Base-by-base conservation (phyloP, 257 asterid genomes). In the Salvia splendens region DNA sequence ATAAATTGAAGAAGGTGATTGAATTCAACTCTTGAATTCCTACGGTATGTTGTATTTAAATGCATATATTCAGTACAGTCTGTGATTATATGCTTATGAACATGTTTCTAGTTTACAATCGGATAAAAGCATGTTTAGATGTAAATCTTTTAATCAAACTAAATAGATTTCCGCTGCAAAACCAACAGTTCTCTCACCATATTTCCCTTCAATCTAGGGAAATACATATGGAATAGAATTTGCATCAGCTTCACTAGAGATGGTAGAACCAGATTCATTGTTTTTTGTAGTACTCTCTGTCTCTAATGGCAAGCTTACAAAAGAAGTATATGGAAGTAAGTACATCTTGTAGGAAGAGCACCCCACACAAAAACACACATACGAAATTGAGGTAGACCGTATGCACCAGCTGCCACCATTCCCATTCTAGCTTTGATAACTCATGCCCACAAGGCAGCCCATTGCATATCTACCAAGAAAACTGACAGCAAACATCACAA, bases 291-390 rank as follows among this genome's bases (percentile, higher is more conserved):
- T 24, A 24, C 30, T 1, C 30, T 2, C 0, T 24, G 30, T 24
- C 30, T 24, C 1, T 24, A 2, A 24, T 24, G 30, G 2, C 30
- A 24, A 24, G 30, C 30, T 24, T 24, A 24, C 30, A 24, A 24
- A 24, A 24, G 30, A 24, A 24, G 30, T 24, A 24, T 24, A 24
- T 24, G 97, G 95, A 33, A 86, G 72, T 61, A 79, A 72, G 69
- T 86, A 91, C 84, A 71, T 82, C 85, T 71, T 85, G 71, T 91
- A n/a, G 84, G 65, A 61, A 83, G 91, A 0, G 98, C 96, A 59
- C 91, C 98, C 96, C 96, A 92, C 75, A 87, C 38, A 20, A 92
- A 89, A 69, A 84, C 76, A 0, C 98, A 86, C 93, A 87, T 83
- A 0, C 97, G 85, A 16, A 80, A 89, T 12, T 92, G 98, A 8